Evolutionary conservation across 75 land plant genomes (phyloP).

Genomic region (Pinus tabuliformis): DNA sequence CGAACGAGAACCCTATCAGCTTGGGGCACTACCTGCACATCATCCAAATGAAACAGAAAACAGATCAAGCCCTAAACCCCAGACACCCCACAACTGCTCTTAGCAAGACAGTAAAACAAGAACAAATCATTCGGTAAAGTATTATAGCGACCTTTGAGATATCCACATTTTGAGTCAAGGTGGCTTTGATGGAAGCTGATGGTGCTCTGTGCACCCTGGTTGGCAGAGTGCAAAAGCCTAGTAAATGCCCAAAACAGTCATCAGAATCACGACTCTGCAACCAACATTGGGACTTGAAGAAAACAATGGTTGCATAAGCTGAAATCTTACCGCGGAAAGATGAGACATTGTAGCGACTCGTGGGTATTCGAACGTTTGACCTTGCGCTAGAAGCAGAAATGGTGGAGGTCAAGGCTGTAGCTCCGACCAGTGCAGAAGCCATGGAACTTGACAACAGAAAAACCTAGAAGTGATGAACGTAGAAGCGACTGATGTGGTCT

Average conservation of each 20-base stretch:
- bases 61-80: not conserved
- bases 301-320: not conserved
- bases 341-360: not conserved
- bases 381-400: not conserved
- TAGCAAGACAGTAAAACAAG: not conserved
- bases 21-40: constrained; percentile 75
- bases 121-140: not conserved
- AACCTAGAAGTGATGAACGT: too few relatives aligned
- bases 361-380: not conserved
- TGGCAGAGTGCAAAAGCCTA: not conserved
- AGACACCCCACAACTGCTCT: not conserved
- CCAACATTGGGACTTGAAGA: not conserved
- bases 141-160: not conserved
- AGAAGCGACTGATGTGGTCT: too few relatives aligned
- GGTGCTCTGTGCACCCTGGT: not conserved
- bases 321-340: not conserved
- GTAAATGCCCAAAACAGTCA: not conserved
- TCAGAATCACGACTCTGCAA: not conserved
- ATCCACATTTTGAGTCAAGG: not conserved
- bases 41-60: not conserved
- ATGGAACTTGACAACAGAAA: not conserved
- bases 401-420: not conserved
- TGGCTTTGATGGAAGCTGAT: not conserved
- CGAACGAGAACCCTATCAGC: constrained; percentile 87
- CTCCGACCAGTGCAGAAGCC: not conserved